Conservation (phyloP, 164 flowering plant genomes). For the Piper betle region DNA sequence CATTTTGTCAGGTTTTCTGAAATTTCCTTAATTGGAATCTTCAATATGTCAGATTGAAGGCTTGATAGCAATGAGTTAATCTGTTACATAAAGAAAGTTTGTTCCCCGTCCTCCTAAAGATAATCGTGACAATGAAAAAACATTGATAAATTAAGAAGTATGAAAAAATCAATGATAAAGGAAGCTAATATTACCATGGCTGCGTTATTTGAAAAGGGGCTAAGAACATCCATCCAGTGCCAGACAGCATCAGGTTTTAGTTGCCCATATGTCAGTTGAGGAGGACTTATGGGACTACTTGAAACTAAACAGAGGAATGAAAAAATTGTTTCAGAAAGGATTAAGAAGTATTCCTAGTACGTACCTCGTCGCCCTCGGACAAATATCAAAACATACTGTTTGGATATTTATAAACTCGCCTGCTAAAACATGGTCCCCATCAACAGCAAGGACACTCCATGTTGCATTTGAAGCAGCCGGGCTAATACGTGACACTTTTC, state of each 20-base stretch:
- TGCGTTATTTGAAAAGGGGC: slow-evolving; percentile 44
- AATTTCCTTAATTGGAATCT: slow-evolving; percentile 56
- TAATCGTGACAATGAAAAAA: background rate
- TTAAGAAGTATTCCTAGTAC: too few species aligned
- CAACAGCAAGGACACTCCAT: slow-evolving; percentile 72
- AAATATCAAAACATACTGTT: background rate
- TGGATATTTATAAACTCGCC: slow-evolving; percentile 31
- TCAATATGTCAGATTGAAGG: slow-evolving; percentile 47
- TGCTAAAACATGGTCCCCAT: slow-evolving; percentile 73
- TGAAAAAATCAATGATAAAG: background rate
- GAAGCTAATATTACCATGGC: slow-evolving; percentile 41
- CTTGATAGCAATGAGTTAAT: slow-evolving; percentile 47
- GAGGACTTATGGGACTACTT: slow-evolving; percentile 76
- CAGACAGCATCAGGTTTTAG: slow-evolving; percentile 28
- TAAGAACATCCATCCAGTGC: slow-evolving; percentile 66
- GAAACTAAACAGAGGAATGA: slow-evolving; percentile 41
- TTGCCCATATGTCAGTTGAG: slow-evolving; percentile 61
- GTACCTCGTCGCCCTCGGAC: too few species aligned
- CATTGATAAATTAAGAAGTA: background rate
- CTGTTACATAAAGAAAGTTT: slow-evolving; percentile 25
- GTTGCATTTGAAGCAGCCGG: slow-evolving; percentile 49
- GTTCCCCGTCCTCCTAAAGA: background rate
- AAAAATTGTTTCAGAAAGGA: too few species aligned
- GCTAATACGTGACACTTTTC: slow-evolving; percentile 45
- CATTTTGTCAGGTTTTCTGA: slow-evolving; percentile 49